These are phyloP conservation scores for Auricularia cornea DNA, from an alignment of 768 basidiomycete genomes.

Conservation along the genomic window DNA sequence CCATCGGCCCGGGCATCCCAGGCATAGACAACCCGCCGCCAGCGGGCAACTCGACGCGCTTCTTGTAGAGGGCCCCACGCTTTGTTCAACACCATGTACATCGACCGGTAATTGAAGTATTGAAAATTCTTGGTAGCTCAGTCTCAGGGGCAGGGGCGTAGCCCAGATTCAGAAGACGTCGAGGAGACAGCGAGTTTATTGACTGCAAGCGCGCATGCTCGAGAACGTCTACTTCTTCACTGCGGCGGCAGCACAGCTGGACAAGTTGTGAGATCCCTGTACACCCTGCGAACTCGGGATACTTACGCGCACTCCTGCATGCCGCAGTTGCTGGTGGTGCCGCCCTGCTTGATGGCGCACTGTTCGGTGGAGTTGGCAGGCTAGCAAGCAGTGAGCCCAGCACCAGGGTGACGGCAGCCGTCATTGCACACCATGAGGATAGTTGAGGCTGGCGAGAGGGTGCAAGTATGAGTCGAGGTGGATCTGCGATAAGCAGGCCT, in stretches of 20 bases:
- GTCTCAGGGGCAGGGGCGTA: no score
- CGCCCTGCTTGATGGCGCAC: neutral
- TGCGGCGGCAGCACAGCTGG: neutral
- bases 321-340: neutral
- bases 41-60: neutral
- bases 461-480: neutral
- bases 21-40: neutral
- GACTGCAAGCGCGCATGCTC: no score
- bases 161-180: no score
- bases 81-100: no score
- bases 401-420: no score
- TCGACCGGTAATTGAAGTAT: no score
- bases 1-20: constrained; percentile 22
- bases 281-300: neutral
- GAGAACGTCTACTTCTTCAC: neutral
- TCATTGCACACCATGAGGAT: neutral
- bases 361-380: neutral
- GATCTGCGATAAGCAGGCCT: neutral
- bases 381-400: neutral
- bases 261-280: neutral
- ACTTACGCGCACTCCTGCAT: neutral
- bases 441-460: neutral
- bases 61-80: neutral
- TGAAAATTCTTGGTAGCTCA: no score
- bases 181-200: no score